Base-by-base conservation (phyloP, 2,329 filamentous ascomycete genomes). In the Alternaria arborescens region DNA sequence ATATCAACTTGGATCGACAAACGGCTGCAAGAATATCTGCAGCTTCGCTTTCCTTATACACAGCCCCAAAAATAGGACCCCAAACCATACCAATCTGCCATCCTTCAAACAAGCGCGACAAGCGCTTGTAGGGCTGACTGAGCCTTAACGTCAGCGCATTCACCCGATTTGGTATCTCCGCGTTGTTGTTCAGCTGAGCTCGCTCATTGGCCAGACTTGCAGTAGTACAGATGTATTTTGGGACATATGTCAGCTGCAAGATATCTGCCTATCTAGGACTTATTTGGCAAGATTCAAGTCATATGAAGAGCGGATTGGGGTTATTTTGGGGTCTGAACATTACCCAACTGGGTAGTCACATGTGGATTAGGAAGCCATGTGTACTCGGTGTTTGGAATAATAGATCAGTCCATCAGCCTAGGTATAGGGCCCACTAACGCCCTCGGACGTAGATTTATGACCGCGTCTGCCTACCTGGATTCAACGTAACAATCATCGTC, bases 51-150 rank as follows among this genome's bases (percentile, higher is more conserved):
- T 36, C 60, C 60, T 53, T 58, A 46, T 55, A 61, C 46, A 57
- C 47, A 55, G 58, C 40, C 61, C 71, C 66, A 71, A 74, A 72
- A 73, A 74, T 74, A 74, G 71, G 30, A 60, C 48, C 57, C 34
- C 41, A 41, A 11, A 18, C 38, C 26, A 47, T 43, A 48, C n/a
- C 42, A 2, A 55, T 48, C 34, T 41, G 16, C 12, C n/a, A 22
- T 59, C 60, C 54, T 54, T 40, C 34, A 57, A 55, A 53, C 65
- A 74, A 64, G 57, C 71, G 72, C 72, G 69, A 71, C 59, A 73
- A 64, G 55, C 72, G 72, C 71, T 66, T 28, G 55, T 72, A 73
- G 68, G 69, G 70, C 71, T 74, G 71, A 71, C 70, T 48, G 51
- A 40, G 30, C 51, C 30, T 20, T 51, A 47, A 58, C 46, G 48